Conservation (phyloP, 2,329 filamentous ascomycete species). For the Claviceps capensis region DNA sequence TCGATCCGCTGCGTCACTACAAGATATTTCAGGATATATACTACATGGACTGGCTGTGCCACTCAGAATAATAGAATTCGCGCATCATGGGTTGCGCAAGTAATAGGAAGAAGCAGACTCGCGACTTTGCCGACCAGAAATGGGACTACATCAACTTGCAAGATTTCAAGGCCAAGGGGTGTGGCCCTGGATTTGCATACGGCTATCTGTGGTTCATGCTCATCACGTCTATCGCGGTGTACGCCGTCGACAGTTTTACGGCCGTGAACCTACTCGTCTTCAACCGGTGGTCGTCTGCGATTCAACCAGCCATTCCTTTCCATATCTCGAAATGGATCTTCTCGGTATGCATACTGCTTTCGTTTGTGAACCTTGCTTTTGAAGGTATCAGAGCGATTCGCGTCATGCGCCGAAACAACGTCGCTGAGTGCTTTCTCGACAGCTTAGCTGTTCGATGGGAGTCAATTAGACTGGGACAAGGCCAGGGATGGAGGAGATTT, state of each 20-base stretch:
- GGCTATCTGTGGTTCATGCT: constrained; percentile 72
- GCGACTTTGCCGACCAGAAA: constrained; percentile 70
- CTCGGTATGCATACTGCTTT: constrained; percentile 79
- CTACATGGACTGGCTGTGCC: background rate
- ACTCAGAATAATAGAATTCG: background rate
- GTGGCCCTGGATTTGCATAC: constrained; percentile 67
- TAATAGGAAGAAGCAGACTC: constrained; percentile 44
- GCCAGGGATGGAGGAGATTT: constrained; percentile 76
- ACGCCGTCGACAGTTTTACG: constrained; percentile 83
- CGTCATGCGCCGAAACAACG: constrained; percentile 71
- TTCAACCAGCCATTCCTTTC: constrained; percentile 65
- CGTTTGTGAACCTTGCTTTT: constrained; percentile 67
- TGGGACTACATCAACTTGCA: constrained; percentile 74
- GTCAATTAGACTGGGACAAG: constrained; percentile 59
- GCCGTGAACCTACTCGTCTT: constrained; percentile 84
- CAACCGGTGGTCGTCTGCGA: constrained; percentile 74
- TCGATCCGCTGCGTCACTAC: background rate
- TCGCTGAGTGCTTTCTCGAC: constrained; percentile 86
- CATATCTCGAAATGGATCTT: constrained; percentile 89
- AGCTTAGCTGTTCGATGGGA: constrained; percentile 74
- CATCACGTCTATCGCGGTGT: constrained; percentile 67
- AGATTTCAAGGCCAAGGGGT: constrained; percentile 78
- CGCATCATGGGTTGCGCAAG: constrained; percentile 51
- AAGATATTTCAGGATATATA: background rate
- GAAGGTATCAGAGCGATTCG: constrained; percentile 68